Evolutionary conservation across 306 rosid species (phyloP), one percentile per base, ranked within the genome.

Genomic region (Dryas drummondii): DNA sequence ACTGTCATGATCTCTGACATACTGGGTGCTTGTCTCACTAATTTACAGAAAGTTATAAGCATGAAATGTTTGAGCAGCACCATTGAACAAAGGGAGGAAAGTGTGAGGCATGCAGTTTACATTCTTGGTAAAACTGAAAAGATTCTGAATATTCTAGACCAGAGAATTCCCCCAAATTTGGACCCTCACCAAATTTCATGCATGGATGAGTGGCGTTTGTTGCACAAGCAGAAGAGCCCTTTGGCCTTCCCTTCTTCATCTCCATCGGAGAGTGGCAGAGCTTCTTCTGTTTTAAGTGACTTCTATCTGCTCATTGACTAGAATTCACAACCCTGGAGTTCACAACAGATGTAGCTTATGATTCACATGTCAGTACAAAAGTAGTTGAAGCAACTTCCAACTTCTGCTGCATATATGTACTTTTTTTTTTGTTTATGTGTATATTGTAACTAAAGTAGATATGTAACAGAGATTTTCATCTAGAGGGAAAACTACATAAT

Each of bases 41-140:
- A 94, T 84, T 71, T 91, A 56, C 85, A 86, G 19, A 44, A 49
- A 56, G 82, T 75, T 68, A 83, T 94, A 83, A 80, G 84, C 5
- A 19, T 27, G 0, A 87, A 76, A 79, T 87, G 90, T 78, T 68
- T 80, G 85, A 72, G 50, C 74, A 79, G 85, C 50, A 42, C 80
- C 45, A 91, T 91, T 75, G 98, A 94, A 87, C 86, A 88, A 64
- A 87, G 96, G 73, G 94, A 84, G 72, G 86, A 78, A 10, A 82
- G 85, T 60, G 94, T 91, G 22, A 79, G 94, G 81, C 61, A 83
- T 26, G 91, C 93, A 5, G 94, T 85, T 84, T 67, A 68, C 72
- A 62, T 79, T 76, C 83, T 91, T 32, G 96, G 97, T 17, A 73
- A 89, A 76, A 83, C 88, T 37, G 87, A 78, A 85, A 87, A 76